These are phyloP conservation scores for Saccharum spontaneum DNA, from an alignment of 176 grass and related monocot species.

Conservation along the genomic window DNA sequence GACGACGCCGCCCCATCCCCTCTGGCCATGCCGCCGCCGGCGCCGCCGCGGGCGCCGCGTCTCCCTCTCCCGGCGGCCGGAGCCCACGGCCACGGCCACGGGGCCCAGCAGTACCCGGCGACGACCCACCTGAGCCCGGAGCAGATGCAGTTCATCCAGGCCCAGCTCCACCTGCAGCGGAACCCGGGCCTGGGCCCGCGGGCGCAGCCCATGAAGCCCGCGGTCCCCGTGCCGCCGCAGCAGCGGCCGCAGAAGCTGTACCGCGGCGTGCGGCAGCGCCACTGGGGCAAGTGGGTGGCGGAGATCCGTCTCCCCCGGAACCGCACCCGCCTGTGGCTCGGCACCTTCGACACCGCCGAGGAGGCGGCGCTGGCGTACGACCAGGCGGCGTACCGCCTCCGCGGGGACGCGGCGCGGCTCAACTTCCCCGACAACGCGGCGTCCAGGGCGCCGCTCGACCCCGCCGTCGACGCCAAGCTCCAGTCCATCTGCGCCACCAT, in stretches of 20 bases:
- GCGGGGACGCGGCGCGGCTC: constrained; percentile 50
- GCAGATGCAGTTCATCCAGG: constrained; percentile 42
- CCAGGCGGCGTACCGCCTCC: constrained; percentile 51
- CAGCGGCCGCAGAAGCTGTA: constrained; percentile 56
- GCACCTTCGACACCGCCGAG: constrained; percentile 94
- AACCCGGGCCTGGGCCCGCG: constrained; percentile 30
- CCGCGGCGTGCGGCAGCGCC: constrained; percentile 81
- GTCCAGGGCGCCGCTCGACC: constrained; percentile 22
- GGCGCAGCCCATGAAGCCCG: constrained; percentile 37
- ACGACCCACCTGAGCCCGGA: constrained; percentile 26
- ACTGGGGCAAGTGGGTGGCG: constrained; percentile 90
- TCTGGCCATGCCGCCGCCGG: neutral
- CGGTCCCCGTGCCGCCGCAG: neutral
- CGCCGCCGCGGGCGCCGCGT: neutral
- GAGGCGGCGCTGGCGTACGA: constrained; percentile 59
- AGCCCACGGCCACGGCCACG: neutral
- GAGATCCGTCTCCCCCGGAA: constrained; percentile 79
- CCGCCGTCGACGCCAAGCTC: constrained; percentile 62
- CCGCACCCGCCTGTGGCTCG: constrained; percentile 81
- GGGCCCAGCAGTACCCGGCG: neutral
- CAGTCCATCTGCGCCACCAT: constrained; percentile 59
- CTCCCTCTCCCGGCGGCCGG: neutral
- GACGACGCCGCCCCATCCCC: neutral
- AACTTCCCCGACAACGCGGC: constrained; percentile 53
- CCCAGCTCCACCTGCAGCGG: constrained; percentile 29